Conservation (phyloP, 768 basidiomycete genomes). For the Mycena maculata region DNA sequence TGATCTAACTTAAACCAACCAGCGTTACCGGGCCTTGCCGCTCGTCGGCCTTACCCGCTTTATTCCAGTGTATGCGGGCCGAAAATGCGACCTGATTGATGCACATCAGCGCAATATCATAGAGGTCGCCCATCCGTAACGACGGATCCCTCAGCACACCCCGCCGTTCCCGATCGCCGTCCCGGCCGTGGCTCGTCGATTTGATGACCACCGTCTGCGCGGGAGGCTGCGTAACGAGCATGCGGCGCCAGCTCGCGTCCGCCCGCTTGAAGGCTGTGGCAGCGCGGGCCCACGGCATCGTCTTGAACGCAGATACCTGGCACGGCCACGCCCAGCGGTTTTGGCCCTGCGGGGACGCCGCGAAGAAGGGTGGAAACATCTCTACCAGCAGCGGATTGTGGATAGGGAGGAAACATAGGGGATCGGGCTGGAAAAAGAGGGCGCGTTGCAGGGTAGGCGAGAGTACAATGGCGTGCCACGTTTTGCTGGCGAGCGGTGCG, state of each 20-base stretch:
- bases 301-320: not conserved
- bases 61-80: too few relatives aligned
- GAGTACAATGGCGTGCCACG: not conserved
- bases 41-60: too few relatives aligned
- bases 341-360: too few relatives aligned
- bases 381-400: not conserved
- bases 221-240: constrained; percentile 7
- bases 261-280: not conserved
- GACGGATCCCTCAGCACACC: too few relatives aligned
- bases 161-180: too few relatives aligned
- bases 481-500: not conserved
- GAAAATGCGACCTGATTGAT: too few relatives aligned
- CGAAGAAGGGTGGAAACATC: constrained; percentile 1
- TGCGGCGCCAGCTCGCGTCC: too few relatives aligned
- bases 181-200: not conserved
- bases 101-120: too few relatives aligned
- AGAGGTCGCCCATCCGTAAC: too few relatives aligned
- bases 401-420: not conserved
- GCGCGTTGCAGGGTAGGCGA: not conserved
- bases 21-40: too few relatives aligned
- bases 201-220: not conserved
- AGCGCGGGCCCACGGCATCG: not conserved
- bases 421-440: constrained; percentile 14
- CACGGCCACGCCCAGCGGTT: not conserved
- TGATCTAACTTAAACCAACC: too few relatives aligned